Base-by-base conservation (phyloP, 257 asterid genomes). In the Orobanche coerulescens region DNA sequence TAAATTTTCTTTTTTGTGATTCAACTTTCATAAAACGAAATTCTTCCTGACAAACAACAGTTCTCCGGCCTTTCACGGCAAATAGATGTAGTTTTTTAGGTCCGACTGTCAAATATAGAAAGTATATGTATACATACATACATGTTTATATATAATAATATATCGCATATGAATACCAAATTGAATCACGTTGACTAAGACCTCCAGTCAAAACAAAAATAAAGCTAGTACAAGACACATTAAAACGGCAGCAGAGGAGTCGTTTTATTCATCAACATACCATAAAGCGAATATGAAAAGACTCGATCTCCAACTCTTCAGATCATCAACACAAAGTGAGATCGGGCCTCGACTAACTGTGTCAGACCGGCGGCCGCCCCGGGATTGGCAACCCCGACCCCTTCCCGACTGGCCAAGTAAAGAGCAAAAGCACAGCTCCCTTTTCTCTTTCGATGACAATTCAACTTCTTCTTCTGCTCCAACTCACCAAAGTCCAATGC, bases 271-370 rank as follows among this genome's bases (percentile, higher is more conserved):
- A 70, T 33, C 40, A 70, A 73, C 84, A 48, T 72, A 88, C 98
- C 96, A 88, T 91, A n/a, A 18, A 71, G 25, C 48, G 74, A 66
- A 71, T 37, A 40, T 65, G 69, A 65, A 24, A 67, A 64, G 73
- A 76, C 76, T 76, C 90, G 87, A 83, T 85, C 93, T 74, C 88
- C 76, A 46, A 61, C 80, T 71, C 66, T 68, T 80, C 91, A 85
- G 80, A 80, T 83, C 95, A 85, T 85, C 86, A 76, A 76, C 72
- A 39, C 59, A 23, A 37, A 56, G 72, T 73, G 64, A 69, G 76
- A 78, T 78, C 78, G 68, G 71, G 69, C 86, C 74, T 71, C 30
- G 83, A 78, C 78, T 68, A 77, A 44, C 69, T 26, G 79, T 76
- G 78, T 74, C 88, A 77, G 95, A 87, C 85, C 96, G 90, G 82